A percentile compares a stretch with the other conserved stretches of the same genome.
Evolutionary conservation across 2,329 filamentous ascomycete genomes (phyloP).

Genomic region (Tolypocladium capitatum): DNA sequence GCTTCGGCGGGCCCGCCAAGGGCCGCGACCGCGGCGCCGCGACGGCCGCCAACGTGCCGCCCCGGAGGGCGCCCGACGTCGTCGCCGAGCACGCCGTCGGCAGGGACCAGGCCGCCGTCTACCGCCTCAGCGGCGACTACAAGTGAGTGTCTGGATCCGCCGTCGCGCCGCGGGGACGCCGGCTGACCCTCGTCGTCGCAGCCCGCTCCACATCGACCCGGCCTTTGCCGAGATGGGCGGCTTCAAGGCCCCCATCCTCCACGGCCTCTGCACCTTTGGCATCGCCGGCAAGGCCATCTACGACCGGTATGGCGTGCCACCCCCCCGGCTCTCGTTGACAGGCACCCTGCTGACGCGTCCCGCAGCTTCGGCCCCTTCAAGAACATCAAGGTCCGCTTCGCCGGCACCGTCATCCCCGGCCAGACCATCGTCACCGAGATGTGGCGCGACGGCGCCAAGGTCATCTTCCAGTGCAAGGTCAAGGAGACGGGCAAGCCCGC

Average conservation of each 20-base stretch:
- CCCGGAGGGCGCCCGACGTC: slow-evolving; percentile 62
- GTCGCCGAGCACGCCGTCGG: slow-evolving; percentile 77
- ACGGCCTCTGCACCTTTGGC: slow-evolving; percentile 93
- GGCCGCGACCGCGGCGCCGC: slow-evolving; percentile 64
- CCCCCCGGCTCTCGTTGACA: not conserved
- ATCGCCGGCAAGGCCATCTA: slow-evolving; percentile 84
- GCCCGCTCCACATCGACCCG: slow-evolving; percentile 88
- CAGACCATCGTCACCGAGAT: slow-evolving; percentile 89
- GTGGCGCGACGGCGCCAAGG: slow-evolving; percentile 74
- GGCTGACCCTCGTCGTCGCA: slow-evolving; percentile 9
- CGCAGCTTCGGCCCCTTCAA: slow-evolving; percentile 59
- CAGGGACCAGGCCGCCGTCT: slow-evolving; percentile 84
- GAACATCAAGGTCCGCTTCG: slow-evolving; percentile 89
- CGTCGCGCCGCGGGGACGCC: too few relatives aligned
- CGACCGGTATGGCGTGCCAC: slow-evolving; percentile 35
- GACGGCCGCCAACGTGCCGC: slow-evolving; percentile 67
- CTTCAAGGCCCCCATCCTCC: slow-evolving; percentile 87
- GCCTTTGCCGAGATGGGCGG: slow-evolving; percentile 88
- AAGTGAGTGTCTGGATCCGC: slow-evolving; percentile 40
- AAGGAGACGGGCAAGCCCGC: slow-evolving; percentile 87
- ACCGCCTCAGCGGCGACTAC: slow-evolving; percentile 85
- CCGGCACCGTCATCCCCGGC: slow-evolving; percentile 70
- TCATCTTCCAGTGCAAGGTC: slow-evolving; percentile 78
- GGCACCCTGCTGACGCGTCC: not conserved
- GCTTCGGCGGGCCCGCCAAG: slow-evolving; percentile 76